A percentile compares a stretch with the other conserved stretches of the same genome.
Evolutionary conservation across 768 basidiomycete species (phyloP).

Genomic region (Trametes sanguinea): DNA sequence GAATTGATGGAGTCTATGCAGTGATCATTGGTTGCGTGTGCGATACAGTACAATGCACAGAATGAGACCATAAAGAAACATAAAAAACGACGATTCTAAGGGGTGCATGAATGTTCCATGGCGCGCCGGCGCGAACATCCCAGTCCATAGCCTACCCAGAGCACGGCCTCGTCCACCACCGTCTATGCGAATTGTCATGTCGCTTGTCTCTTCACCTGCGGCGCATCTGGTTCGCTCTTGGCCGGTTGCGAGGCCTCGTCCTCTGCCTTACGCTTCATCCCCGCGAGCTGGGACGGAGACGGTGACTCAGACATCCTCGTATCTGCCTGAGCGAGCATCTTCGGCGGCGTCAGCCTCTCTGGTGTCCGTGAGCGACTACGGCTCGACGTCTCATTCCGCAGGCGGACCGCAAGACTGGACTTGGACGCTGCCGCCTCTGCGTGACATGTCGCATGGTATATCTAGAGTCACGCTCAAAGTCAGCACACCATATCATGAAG

Average conservation of each 20-base stretch:
- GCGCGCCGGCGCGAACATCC: not conserved
- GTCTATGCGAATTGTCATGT: constrained; percentile 36
- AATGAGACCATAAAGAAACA: constrained; percentile 9
- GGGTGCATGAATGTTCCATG: not conserved
- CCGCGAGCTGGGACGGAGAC: constrained; percentile 53
- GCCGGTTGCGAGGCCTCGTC: constrained; percentile 33
- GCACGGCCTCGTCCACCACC: not conserved
- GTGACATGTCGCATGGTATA: constrained; percentile 94
- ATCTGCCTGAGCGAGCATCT: constrained; percentile 22
- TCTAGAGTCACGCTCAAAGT: constrained; percentile 45
- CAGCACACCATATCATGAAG: not conserved
- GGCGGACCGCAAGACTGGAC: constrained; percentile 63
- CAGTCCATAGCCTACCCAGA: not conserved
- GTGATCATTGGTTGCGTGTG: constrained; percentile 9
- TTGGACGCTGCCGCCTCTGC: constrained; percentile 73
- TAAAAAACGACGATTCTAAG: constrained; percentile 4
- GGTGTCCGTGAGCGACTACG: constrained; percentile 79
- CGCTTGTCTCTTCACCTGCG: constrained; percentile 69
- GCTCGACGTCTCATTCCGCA: constrained; percentile 58
- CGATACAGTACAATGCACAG: constrained; percentile 16
- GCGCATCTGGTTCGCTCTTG: constrained; percentile 49
- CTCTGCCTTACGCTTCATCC: constrained; percentile 78
- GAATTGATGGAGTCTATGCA: not conserved
- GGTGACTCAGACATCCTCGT: constrained; percentile 39
- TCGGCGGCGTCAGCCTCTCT: constrained; percentile 52